Evolutionary conservation across 2,329 filamentous ascomycete species (phyloP).

Genomic region (Orbilia ellipsospora): DNA sequence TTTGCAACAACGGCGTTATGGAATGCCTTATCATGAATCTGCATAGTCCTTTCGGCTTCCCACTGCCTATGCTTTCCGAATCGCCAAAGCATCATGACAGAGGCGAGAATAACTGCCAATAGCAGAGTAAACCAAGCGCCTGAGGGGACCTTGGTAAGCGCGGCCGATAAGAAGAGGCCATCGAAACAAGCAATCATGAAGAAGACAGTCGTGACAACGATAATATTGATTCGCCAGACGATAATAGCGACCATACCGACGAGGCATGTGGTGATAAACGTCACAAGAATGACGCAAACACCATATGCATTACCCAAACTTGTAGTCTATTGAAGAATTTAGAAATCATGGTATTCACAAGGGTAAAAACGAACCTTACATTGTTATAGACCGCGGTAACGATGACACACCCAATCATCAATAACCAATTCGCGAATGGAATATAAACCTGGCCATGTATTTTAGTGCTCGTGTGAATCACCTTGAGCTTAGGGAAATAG

Average conservation of each 20-base stretch:
- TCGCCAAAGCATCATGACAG: constrained; percentile 78
- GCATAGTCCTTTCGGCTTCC: constrained; percentile 70
- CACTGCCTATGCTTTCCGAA: constrained; percentile 83
- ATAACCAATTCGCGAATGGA: constrained; percentile 78
- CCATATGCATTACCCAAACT: constrained; percentile 79
- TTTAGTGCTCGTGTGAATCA: constrained; percentile 75
- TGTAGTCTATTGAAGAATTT: constrained; percentile 67
- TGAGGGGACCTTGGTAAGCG: constrained; percentile 77
- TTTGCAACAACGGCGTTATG: constrained; percentile 43
- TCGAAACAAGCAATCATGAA: constrained; percentile 75
- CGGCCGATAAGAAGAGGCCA: constrained; percentile 75
- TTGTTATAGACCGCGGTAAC: constrained; percentile 80
- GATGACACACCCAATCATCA: constrained; percentile 80
- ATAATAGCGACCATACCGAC: constrained; percentile 77
- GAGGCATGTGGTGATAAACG: constrained; percentile 79
- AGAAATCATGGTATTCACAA: constrained; percentile 32
- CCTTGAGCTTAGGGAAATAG: constrained; percentile 80
- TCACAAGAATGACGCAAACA: constrained; percentile 82
- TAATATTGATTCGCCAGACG: constrained; percentile 74
- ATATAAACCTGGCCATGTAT: constrained; percentile 83
- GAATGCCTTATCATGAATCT: constrained; percentile 47
- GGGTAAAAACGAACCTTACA: constrained; percentile 61
- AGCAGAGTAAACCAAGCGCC: constrained; percentile 82
- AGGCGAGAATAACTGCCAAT: constrained; percentile 72
- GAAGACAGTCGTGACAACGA: constrained; percentile 72